Conservation (phyloP, 2,329 filamentous ascomycete genomes). For the Aspergillus sp. region DNA sequence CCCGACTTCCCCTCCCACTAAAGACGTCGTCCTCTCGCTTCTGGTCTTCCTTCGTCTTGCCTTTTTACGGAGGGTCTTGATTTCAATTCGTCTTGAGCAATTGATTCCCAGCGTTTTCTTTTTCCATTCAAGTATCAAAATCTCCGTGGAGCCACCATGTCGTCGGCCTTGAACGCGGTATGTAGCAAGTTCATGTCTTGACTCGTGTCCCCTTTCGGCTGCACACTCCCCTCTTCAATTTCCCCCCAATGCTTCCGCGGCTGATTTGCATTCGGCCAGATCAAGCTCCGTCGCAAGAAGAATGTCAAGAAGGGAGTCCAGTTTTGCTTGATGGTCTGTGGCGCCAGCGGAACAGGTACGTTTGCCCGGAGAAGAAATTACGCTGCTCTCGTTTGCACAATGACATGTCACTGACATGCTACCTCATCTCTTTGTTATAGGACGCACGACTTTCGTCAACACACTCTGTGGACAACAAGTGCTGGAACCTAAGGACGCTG, state of each 20-base stretch:
- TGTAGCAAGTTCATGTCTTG: constrained; percentile 16
- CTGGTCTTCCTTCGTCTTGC: constrained; percentile 7
- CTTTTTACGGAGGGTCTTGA: constrained; percentile 2
- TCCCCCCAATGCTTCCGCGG: not conserved
- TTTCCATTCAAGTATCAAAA: no score
- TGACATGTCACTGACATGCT: not conserved
- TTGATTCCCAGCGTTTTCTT: no score
- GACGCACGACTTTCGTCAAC: constrained; percentile 98
- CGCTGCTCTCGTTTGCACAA: not conserved
- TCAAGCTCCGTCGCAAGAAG: constrained; percentile 99
- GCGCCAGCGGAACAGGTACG: constrained; percentile 94
- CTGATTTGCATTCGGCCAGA: constrained; percentile 39
- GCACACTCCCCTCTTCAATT: constrained; percentile 8
- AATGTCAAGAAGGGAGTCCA: constrained; percentile 99
- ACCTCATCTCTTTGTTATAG: constrained; percentile 39
- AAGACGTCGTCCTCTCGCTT: constrained; percentile 1
- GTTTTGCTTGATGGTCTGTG: constrained; percentile 99
- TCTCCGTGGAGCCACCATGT: constrained; percentile 38
- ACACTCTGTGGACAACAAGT: constrained; percentile 95
- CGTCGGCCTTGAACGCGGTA: constrained; percentile 48
- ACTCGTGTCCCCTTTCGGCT: constrained; percentile 18
- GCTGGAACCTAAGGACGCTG: constrained; percentile 80
- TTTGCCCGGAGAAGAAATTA: not conserved
- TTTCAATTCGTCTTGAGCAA: no score
- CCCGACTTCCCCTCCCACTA: constrained; percentile 6